These are phyloP conservation scores for Termitomyces titanicus DNA, from an alignment of 768 basidiomycete genomes.

Conservation along the genomic window DNA sequence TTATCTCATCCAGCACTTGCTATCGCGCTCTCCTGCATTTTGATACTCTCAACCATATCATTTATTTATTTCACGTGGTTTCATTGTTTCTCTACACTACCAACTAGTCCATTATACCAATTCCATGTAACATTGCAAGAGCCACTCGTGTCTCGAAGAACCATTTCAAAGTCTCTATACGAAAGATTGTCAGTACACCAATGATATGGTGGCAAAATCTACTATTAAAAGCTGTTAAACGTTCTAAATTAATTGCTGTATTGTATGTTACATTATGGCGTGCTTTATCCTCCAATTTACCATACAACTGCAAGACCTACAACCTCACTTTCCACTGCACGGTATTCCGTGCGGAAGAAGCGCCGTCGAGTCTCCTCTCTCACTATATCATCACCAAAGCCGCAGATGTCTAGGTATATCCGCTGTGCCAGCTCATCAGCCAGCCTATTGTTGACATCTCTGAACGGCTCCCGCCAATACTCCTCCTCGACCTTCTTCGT, in stretches of 20 bases:
- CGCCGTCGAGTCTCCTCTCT: constrained; percentile 40
- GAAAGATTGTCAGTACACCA: not conserved
- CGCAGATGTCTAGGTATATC: constrained; percentile 28
- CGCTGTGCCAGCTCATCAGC: constrained; percentile 33
- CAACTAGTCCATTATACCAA: not conserved
- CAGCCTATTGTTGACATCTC: constrained; percentile 13
- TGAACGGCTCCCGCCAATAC: constrained; percentile 59
- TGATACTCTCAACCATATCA: not conserved
- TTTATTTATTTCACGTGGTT: not conserved
- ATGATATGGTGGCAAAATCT: not conserved
- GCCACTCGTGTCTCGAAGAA: not conserved
- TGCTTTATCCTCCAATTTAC: constrained; percentile 28
- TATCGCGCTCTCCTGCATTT: constrained; percentile 12
- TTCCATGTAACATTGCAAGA: not conserved
- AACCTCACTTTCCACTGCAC: constrained; percentile 83
- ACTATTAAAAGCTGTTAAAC: not conserved
- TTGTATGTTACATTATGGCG: not conserved
- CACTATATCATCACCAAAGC: constrained; percentile 28
- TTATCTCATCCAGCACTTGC: constrained; percentile 7
- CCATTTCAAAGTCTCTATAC: not conserved
- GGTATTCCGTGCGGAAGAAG: constrained; percentile 75
- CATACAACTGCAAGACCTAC: constrained; percentile 74
- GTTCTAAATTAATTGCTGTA: not conserved
- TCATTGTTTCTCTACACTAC: not conserved
- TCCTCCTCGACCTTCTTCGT: constrained; percentile 73